Base-by-base conservation (phyloP, 805 yeast species). In the Danielia oregonensis region DNA sequence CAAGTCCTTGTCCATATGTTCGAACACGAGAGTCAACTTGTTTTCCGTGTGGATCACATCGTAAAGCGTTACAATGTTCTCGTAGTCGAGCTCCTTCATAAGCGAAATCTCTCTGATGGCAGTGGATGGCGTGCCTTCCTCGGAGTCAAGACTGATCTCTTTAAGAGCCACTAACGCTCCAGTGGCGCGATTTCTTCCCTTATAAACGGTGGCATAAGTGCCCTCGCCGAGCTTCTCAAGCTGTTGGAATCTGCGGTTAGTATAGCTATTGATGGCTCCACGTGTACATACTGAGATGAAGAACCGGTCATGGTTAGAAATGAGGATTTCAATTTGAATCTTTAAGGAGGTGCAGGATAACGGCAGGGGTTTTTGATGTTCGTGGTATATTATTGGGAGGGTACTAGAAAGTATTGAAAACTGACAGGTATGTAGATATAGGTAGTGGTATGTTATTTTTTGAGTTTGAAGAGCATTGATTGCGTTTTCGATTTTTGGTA, bases 101-200 rank as follows among this genome's bases (percentile, higher is more conserved):
- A 91, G 68, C 4, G 97, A 91, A 43, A 91, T 91, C 61, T 91
- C 98, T 45, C 98, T 75, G 51, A 91, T 91, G 2, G 98, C 98
- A 1, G 98, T 93, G 4, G 96, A 87, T 6, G 98, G 98, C 1
- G 97, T 94, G 24, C 98, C 98, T 64, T 93, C 97, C 55, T 93
- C 98, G 33, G 94, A 82, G 55, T 93, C 98, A 42, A 91, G 70
- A 51, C 84, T 85, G 63, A 93, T 93, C 59, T 93, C 97, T 58
- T 93, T 93, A 51, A 93, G 69, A 0, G 98, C 98, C 13, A 93
- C 98, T 13, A 89, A 71, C 36, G 86, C 88, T 32, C 88, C 96
- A 18, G 89, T 82, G 51, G 81, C 78, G 43, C 86, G 77, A 59
- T 86, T 93, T 54, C 87, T 77, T 26, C 85, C 98, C 54, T 91